These are phyloP conservation scores for Lactarius indigo DNA, from an alignment of 768 basidiomycete genomes.

Conservation along the genomic window DNA sequence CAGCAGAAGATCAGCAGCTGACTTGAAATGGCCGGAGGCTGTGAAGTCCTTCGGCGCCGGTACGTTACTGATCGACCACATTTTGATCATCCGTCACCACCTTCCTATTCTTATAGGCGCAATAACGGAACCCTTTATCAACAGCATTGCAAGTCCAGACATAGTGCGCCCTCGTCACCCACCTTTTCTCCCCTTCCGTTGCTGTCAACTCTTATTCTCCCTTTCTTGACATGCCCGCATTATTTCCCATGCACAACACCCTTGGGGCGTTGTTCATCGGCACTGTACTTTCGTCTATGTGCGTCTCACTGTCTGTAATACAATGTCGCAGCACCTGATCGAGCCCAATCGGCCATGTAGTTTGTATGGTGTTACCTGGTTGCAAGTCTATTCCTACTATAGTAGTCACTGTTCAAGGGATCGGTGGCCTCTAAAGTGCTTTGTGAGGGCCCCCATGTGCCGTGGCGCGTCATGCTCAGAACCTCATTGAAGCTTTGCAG, in stretches of 20 bases:
- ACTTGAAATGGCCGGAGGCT: not conserved
- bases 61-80: too few species aligned
- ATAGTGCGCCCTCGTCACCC: not conserved
- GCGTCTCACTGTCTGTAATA: not conserved
- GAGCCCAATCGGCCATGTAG: not conserved
- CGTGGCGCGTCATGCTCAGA: not conserved
- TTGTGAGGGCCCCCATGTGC: not conserved
- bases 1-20: not conserved
- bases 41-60: too few species aligned
- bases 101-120: not conserved
- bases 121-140: not conserved
- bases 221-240: not conserved
- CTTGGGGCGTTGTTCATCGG: not conserved
- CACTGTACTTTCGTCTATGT: not conserved
- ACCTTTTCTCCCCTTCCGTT: not conserved
- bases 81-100: not conserved
- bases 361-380: not conserved
- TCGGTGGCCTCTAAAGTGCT: not conserved
- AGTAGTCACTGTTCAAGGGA: not conserved
- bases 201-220: not conserved
- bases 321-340: not conserved
- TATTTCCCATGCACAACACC: not conserved
- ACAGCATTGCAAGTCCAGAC: not conserved
- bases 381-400: not conserved
- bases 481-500: not conserved